These are phyloP conservation scores for Candida sakaeoensis DNA, from an alignment of 805 yeast species.

Conservation along the genomic window DNA sequence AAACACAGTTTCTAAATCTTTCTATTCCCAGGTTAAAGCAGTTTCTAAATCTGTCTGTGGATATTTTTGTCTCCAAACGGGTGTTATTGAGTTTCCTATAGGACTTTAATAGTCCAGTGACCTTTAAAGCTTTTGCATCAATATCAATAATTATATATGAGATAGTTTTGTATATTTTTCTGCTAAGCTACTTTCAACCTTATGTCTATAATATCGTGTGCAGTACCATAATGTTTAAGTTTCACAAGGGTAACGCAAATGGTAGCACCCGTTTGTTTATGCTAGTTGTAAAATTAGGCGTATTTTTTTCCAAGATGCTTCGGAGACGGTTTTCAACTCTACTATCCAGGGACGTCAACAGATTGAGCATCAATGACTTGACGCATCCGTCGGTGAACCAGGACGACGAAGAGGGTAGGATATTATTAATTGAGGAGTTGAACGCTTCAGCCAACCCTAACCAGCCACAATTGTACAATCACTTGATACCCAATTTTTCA, in stretches of 20 bases:
- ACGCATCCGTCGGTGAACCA: slow-evolving; percentile 2
- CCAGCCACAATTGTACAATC: slow-evolving; percentile 11
- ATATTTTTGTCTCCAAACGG: too few relatives aligned
- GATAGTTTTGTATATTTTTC: too few relatives aligned
- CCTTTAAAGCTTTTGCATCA: too few relatives aligned
- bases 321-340: slow-evolving; percentile 7
- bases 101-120: too few relatives aligned
- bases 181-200: not conserved
- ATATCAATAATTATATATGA: too few relatives aligned
- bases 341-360: slow-evolving; percentile 8
- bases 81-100: too few relatives aligned
- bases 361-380: slow-evolving; percentile 6
- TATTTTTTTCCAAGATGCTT: not conserved
- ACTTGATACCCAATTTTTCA: slow-evolving; percentile 22
- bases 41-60: too few relatives aligned
- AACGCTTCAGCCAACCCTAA: slow-evolving; percentile 10
- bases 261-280: too few relatives aligned
- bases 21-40: too few relatives aligned
- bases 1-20: too few relatives aligned
- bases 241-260: too few relatives aligned
- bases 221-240: not conserved
- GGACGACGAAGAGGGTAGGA: slow-evolving; percentile 11
- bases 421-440: slow-evolving; percentile 13
- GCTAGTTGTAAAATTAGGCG: not conserved
- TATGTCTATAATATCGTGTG: too few relatives aligned